Conservation (phyloP, 1,284 basidiomycete genomes). For the Rhodofomes roseus region DNA sequence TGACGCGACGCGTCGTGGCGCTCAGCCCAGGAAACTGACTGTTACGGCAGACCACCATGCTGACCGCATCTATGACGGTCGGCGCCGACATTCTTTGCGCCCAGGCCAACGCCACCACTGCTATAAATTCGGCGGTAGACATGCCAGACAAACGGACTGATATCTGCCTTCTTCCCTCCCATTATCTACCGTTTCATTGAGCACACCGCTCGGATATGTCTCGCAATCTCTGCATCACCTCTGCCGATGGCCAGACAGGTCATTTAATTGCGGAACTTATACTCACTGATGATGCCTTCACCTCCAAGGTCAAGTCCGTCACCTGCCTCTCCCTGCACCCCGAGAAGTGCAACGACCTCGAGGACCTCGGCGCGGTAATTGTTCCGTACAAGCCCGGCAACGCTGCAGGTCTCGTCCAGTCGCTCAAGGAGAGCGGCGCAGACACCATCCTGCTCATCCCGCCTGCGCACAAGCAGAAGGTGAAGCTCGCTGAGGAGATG, state of each 20-base stretch:
- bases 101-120: background rate
- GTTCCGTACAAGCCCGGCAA: background rate
- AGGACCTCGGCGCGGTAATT: background rate
- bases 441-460: conserved; percentile 22
- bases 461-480: conserved; percentile 21
- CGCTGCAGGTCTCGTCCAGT: background rate
- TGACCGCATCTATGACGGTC: background rate
- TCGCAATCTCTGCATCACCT: background rate
- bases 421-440: background rate
- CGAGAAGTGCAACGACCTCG: background rate
- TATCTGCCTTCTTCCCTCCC: background rate
- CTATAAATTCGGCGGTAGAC: background rate
- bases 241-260: background rate
- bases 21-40: background rate
- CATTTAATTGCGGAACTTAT: background rate
- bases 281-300: background rate
- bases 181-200: background rate
- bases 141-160: background rate
- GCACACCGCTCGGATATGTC: background rate
- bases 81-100: background rate
- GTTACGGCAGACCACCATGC: background rate
- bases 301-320: background rate
- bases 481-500: conserved; percentile 17
- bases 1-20: background rate
- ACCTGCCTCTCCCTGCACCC: background rate